phyloP scores from a whole-genome alignment of 163 green algal species.

The Trebouxiophyceae sp. region DNA sequence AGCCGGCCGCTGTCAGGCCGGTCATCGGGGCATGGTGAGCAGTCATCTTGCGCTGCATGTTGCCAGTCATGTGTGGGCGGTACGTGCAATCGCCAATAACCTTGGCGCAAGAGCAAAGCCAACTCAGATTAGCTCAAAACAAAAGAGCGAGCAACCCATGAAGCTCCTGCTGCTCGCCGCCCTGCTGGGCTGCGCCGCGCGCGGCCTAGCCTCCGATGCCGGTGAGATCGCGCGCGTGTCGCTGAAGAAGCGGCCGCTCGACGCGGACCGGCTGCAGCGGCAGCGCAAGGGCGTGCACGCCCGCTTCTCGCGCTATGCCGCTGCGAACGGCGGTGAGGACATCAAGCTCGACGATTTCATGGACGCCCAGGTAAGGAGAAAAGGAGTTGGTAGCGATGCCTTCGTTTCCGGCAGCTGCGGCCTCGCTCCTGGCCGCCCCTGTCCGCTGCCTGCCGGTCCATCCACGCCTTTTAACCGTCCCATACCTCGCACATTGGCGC shows the following conservation, averaged over 20 bases:
- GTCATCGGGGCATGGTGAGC: no score
- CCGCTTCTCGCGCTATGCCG: not conserved
- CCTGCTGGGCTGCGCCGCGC: not conserved
- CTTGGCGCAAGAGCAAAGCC: no score
- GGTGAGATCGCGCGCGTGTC: slow-evolving; percentile 1
- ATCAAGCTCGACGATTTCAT: slow-evolving; percentile 81
- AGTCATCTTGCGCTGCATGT: no score
- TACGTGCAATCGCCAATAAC: no score
- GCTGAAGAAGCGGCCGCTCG: slow-evolving; percentile 18
- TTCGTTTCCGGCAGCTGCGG: no score
- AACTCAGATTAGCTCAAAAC: no score
- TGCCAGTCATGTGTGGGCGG: no score
- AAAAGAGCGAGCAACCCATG: not conserved
- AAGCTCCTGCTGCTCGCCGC: not conserved
- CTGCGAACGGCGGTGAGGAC: slow-evolving; percentile 13
- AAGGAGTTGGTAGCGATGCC: no score
- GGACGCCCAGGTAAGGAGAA: slow-evolving; percentile 62
- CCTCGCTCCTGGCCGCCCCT: no score
- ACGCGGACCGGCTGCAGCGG: not conserved
- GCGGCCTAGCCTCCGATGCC: not conserved
- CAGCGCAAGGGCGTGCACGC: slow-evolving; percentile 3
- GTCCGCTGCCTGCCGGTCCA: not conserved
- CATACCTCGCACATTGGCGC: no score
- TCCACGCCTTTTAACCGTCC: not conserved
- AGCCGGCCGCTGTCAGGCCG: no score